These are phyloP conservation scores for Myxozyma lipomycoides DNA, from an alignment of 805 yeast genomes.

Conservation along the genomic window DNA sequence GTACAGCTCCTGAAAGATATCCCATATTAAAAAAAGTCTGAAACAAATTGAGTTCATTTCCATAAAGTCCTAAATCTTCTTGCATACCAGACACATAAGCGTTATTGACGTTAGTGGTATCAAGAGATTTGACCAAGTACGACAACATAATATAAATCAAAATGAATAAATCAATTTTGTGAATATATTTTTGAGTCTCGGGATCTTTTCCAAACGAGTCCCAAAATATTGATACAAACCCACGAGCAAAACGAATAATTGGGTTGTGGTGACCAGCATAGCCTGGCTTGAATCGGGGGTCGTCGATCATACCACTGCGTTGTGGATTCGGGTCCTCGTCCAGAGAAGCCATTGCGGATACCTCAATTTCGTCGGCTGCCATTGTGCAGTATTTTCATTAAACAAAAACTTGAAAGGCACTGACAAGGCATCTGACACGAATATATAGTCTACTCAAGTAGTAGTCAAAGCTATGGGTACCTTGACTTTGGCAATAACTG, in stretches of 20 bases:
- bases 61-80: slow-evolving; percentile 51
- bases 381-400: too few species aligned
- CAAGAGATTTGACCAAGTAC: slow-evolving; percentile 51
- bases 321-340: too few species aligned
- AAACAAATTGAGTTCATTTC: slow-evolving; percentile 54
- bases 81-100: slow-evolving; percentile 67
- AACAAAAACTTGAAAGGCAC: too few species aligned
- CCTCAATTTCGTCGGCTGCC: too few species aligned
- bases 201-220: slow-evolving; percentile 22
- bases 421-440: too few species aligned
- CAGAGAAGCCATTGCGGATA: too few species aligned
- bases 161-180: slow-evolving; percentile 37
- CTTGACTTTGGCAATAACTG: too few species aligned
- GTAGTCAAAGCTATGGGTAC: too few species aligned
- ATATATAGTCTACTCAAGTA: too few species aligned
- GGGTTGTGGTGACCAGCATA: background rate
- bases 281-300: background rate
- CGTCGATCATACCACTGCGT: too few species aligned
- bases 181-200: slow-evolving; percentile 34
- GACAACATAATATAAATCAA: slow-evolving; percentile 29
- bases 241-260: background rate
- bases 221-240: slow-evolving; percentile 2
- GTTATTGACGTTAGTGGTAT: slow-evolving; percentile 52
- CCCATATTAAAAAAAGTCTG: slow-evolving; percentile 40
- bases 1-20: slow-evolving; percentile 40